Conservation (phyloP, 2,329 filamentous ascomycete species). For the Cercospora brassicicola region DNA sequence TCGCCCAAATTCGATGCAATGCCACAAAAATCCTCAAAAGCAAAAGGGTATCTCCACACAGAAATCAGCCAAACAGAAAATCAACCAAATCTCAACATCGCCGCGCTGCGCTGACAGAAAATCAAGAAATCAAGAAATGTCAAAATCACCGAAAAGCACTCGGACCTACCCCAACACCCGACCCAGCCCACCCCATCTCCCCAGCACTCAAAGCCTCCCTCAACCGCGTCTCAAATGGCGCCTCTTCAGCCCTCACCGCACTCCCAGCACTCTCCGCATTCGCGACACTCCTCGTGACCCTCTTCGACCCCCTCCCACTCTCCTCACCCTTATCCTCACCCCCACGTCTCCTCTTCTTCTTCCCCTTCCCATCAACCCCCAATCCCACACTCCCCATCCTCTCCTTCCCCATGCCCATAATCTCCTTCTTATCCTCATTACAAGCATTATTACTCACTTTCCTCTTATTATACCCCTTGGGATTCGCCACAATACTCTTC, state of each 20-base stretch:
- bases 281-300: not conserved
- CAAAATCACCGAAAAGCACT: not conserved
- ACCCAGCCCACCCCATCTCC: not conserved
- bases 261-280: not conserved
- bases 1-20: not conserved
- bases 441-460: conserved; percentile 27
- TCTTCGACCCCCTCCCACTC: not conserved
- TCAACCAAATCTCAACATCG: not conserved
- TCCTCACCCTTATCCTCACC: not conserved
- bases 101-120: not conserved
- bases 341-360: conserved; percentile 4
- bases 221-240: not conserved
- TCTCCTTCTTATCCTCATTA: conserved; percentile 27
- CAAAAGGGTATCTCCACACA: not conserved
- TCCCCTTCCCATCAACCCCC: conserved; percentile 5
- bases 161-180: not conserved
- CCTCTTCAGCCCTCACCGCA: not conserved
- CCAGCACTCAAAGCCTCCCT: not conserved
- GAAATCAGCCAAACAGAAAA: not conserved
- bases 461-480: conserved; percentile 21
- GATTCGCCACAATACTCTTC: conserved; percentile 25
- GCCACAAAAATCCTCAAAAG: not conserved
- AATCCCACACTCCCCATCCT: not conserved
- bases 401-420: conserved; percentile 26
- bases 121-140: not conserved